These are phyloP conservation scores for Paraphaeosphaeria sporulosa DNA, from an alignment of 2,329 filamentous ascomycete genomes.

Conservation along the genomic window DNA sequence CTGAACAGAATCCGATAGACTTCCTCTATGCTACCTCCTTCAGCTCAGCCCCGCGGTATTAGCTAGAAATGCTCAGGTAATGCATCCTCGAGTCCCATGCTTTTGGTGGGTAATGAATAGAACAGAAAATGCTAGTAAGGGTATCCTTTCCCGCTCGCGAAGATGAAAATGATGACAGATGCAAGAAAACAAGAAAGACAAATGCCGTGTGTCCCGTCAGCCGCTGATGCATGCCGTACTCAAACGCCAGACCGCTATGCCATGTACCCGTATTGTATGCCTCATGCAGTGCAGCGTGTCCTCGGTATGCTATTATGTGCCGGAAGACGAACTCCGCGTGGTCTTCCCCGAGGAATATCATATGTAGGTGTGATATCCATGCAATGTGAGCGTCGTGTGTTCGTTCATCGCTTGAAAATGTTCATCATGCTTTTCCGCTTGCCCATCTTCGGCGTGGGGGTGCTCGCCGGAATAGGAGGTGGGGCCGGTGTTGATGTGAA, in stretches of 20 bases:
- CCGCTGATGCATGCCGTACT: not conserved
- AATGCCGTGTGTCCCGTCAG: not conserved
- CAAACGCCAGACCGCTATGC: constrained; percentile 10
- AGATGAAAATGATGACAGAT: not conserved
- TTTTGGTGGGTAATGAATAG: not conserved
- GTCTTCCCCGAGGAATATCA: not conserved
- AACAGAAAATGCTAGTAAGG: constrained; percentile 7
- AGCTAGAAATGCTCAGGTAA: not conserved
- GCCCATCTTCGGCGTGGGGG: constrained; percentile 45
- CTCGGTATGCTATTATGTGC: constrained; percentile 8
- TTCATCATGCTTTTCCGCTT: constrained; percentile 58
- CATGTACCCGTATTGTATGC: not conserved
- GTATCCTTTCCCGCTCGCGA: constrained; percentile 5
- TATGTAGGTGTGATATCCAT: not conserved
- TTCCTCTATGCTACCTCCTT: not conserved
- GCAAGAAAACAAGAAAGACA: not conserved
- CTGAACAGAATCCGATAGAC: too few relatives aligned
- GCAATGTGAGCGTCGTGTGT: not conserved
- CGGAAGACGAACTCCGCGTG: not conserved
- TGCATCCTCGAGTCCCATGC: not conserved
- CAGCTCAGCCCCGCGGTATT: not conserved
- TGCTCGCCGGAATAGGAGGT: constrained; percentile 43
- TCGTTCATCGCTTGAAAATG: constrained; percentile 50
- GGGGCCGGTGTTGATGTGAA: constrained; percentile 19
- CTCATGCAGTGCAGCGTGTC: not conserved